Evolutionary conservation across 2,329 filamentous ascomycete species (phyloP).

Genomic region (Botryosphaeria dothidea): DNA sequence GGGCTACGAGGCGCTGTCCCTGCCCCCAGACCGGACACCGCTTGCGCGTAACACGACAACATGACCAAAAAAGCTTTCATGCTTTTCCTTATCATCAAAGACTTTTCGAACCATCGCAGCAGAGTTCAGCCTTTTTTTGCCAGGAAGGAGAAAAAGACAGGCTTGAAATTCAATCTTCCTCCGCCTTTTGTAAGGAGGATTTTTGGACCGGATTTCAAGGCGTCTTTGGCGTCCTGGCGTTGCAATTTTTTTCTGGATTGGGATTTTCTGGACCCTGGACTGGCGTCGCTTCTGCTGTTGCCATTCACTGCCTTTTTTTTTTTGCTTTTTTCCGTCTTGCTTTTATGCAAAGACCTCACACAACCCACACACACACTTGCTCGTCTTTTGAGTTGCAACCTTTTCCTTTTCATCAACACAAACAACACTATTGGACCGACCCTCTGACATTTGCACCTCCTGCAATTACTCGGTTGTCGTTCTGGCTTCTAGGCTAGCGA

Average conservation of each 20-base stretch:
- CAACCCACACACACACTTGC: neutral
- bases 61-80: constrained; percentile 14
- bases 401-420: neutral
- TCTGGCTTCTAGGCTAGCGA: neutral
- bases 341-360: constrained; percentile 3
- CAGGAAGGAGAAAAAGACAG: constrained; percentile 12
- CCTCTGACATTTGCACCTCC: neutral
- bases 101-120: constrained; percentile 16
- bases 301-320: constrained; percentile 13
- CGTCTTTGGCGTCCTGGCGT: constrained; percentile 14
- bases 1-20: constrained; percentile 17
- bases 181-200: neutral
- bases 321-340: constrained; percentile 17
- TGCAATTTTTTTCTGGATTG: neutral
- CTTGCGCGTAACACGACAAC: constrained; percentile 13
- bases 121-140: constrained; percentile 7
- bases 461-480: neutral
- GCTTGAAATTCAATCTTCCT: constrained; percentile 14
- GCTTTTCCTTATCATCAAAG: constrained; percentile 14
- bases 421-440: constrained; percentile 2
- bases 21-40: constrained; percentile 11
- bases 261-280: constrained; percentile 3
- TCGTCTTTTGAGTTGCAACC: neutral
- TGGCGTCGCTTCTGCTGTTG: constrained; percentile 13
- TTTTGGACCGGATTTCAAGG: constrained; percentile 6